These are phyloP conservation scores for Paramyrothecium roridum DNA, from an alignment of 2,329 filamentous ascomycete species.

Conservation along the genomic window DNA sequence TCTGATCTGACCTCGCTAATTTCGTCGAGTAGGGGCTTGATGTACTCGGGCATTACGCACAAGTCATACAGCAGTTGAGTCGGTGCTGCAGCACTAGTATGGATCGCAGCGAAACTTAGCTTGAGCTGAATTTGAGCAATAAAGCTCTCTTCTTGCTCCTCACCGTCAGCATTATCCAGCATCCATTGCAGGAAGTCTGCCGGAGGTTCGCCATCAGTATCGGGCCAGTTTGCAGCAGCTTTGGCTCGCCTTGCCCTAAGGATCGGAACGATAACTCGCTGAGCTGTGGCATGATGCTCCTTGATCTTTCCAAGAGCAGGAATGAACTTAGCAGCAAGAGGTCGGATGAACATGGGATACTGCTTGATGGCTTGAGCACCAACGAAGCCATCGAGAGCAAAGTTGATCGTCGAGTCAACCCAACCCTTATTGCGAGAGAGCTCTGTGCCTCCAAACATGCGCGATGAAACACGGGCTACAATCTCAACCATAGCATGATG, in stretches of 20 bases:
- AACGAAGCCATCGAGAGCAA: slow-evolving; percentile 23
- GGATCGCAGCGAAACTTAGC: slow-evolving; percentile 23
- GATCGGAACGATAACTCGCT: slow-evolving; percentile 19
- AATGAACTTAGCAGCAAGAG: slow-evolving; percentile 16
- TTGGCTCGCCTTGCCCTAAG: slow-evolving; percentile 12
- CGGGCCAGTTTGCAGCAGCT: slow-evolving; percentile 6
- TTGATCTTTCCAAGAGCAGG: slow-evolving; percentile 20
- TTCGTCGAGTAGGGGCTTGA: slow-evolving; percentile 37
- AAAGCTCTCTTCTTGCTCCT: slow-evolving; percentile 12
- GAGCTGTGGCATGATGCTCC: slow-evolving; percentile 16
- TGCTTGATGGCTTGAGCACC: slow-evolving; percentile 15
- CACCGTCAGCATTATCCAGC: slow-evolving; percentile 12
- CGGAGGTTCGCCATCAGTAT: not conserved
- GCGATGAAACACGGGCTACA: slow-evolving; percentile 21
- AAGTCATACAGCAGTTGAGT: slow-evolving; percentile 23
- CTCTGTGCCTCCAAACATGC: slow-evolving; percentile 22
- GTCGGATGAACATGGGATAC: slow-evolving; percentile 7
- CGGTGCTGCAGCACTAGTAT: slow-evolving; percentile 20
- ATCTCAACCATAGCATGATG: slow-evolving; percentile 17
- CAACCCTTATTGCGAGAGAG: slow-evolving; percentile 23
- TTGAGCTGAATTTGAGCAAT: slow-evolving; percentile 21
- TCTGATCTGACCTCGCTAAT: slow-evolving; percentile 10
- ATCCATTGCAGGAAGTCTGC: slow-evolving; percentile 17
- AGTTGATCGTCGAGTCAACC: slow-evolving; percentile 21
- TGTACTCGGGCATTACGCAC: slow-evolving; percentile 13